Percentiles rank a stretch among this genome's conserved stretches.
phyloP scores from a whole-genome alignment of 2,329 filamentous ascomycete genomes.

The Epicoccum sorghinum region DNA sequence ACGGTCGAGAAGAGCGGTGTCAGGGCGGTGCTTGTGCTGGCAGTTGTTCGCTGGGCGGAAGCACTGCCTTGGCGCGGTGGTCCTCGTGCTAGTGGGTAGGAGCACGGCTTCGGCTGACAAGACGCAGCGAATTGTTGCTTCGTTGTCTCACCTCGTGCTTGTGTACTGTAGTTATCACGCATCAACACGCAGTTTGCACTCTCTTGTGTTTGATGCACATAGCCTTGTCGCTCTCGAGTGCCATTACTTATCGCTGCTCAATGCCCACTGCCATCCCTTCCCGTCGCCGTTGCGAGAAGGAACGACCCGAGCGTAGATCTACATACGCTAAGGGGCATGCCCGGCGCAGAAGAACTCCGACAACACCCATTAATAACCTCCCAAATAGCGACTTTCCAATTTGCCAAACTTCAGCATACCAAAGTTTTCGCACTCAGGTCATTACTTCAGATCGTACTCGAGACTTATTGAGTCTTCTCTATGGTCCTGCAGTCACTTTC shows the following conservation, averaged over 20 bases:
- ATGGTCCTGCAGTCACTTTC: background rate
- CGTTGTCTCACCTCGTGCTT: slow-evolving; percentile 9
- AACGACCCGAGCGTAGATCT: slow-evolving; percentile 14
- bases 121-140: slow-evolving; percentile 2
- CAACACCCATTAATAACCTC: background rate
- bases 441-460: no score
- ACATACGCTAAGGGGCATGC: slow-evolving; percentile 13
- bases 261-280: background rate
- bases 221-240: background rate
- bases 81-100: slow-evolving; percentile 12
- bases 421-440: no score
- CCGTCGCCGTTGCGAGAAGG: slow-evolving; percentile 7
- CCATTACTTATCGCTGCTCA: background rate
- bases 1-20: background rate
- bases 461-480: background rate
- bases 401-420: no score
- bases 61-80: slow-evolving; percentile 7
- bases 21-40: background rate
- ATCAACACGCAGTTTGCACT: background rate
- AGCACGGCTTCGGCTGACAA: slow-evolving; percentile 8
- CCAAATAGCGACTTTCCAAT: no score
- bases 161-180: background rate
- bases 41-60: slow-evolving; percentile 4
- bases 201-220: background rate
- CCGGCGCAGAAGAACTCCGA: slow-evolving; percentile 1